Evolutionary conservation across 805 yeast species (phyloP).

Genomic region (Kodamaea laetipori): DNA sequence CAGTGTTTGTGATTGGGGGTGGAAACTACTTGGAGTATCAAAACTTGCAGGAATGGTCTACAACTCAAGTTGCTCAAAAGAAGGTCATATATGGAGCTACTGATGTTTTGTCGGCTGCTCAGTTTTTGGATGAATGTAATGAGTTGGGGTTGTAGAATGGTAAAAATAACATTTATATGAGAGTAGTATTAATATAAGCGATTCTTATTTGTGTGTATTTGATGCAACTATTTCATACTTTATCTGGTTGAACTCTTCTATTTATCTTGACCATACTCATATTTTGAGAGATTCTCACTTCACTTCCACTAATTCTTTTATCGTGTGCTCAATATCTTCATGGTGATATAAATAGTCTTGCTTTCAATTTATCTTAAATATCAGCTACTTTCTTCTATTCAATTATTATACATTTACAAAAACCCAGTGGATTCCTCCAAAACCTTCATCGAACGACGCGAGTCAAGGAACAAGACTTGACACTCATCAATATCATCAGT

Average conservation of each 20-base stretch:
- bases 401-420: constrained; percentile 5
- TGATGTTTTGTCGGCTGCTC: constrained; percentile 66
- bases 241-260: no score
- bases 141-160: constrained; percentile 46
- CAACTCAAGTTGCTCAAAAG: constrained; percentile 28
- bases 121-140: constrained; percentile 67
- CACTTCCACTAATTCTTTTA: no score
- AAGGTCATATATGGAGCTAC: constrained; percentile 87
- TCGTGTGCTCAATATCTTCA: no score
- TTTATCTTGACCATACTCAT: no score
- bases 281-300: no score
- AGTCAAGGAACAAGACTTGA: constrained; percentile 79
- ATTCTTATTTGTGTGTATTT: no score
- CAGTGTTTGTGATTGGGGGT: constrained; percentile 95
- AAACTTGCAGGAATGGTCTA: constrained; percentile 86
- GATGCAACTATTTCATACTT: no score
- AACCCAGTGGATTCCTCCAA: constrained; percentile 47
- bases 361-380: no score
- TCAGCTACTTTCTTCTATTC: no score
- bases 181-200: no score
- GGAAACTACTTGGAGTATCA: constrained; percentile 95
- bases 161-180: no score
- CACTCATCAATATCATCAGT: constrained; percentile 82
- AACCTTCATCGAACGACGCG: constrained; percentile 74
- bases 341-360: no score